Percentiles rank a stretch among this genome's conserved stretches.
phyloP scores from a whole-genome alignment of 164 flowering plant genomes.

The Vitis rupestris region DNA sequence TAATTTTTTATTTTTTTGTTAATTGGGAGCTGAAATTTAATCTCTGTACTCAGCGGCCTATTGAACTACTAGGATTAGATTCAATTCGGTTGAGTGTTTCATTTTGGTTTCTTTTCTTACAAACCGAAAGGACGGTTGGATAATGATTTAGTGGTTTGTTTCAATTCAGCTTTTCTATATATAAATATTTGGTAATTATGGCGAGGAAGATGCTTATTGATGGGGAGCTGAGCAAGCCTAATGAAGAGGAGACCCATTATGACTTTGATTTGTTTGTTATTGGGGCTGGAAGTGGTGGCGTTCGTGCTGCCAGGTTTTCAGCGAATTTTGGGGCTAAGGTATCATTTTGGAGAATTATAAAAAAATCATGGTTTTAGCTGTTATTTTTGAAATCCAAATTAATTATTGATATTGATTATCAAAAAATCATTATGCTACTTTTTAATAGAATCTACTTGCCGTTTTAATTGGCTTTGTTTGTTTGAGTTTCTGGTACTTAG shows the following conservation, averaged over 20 bases:
- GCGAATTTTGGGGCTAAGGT: slow-evolving; percentile 91
- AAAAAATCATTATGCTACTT: too few species aligned
- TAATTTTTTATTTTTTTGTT: too few species aligned
- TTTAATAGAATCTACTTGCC: too few species aligned
- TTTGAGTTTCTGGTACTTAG: too few species aligned
- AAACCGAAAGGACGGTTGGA: too few species aligned
- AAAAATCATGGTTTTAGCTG: background rate
- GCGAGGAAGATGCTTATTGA: slow-evolving; percentile 85
- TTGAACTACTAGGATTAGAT: too few species aligned
- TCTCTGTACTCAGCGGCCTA: too few species aligned
- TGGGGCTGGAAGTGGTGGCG: slow-evolving; percentile 98
- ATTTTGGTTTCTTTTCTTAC: too few species aligned
- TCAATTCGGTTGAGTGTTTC: too few species aligned
- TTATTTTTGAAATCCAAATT: background rate
- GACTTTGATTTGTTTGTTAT: slow-evolving; percentile 93
- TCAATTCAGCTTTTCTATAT: slow-evolving; percentile 6
- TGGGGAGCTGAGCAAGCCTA: slow-evolving; percentile 40
- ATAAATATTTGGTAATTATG: slow-evolving; percentile 26
- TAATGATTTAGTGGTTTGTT: slow-evolving; percentile 2
- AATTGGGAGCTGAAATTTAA: too few species aligned
- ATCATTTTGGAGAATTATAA: background rate
- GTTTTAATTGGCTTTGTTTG: too few species aligned
- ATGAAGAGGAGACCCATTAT: slow-evolving; percentile 39
- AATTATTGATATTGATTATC: too few species aligned
- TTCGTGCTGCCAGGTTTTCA: slow-evolving; percentile 85